Evolutionary conservation across 176 grass and related monocot species (phyloP), one percentile per base, ranked within the genome.

Genomic region (Carex scoparia): DNA sequence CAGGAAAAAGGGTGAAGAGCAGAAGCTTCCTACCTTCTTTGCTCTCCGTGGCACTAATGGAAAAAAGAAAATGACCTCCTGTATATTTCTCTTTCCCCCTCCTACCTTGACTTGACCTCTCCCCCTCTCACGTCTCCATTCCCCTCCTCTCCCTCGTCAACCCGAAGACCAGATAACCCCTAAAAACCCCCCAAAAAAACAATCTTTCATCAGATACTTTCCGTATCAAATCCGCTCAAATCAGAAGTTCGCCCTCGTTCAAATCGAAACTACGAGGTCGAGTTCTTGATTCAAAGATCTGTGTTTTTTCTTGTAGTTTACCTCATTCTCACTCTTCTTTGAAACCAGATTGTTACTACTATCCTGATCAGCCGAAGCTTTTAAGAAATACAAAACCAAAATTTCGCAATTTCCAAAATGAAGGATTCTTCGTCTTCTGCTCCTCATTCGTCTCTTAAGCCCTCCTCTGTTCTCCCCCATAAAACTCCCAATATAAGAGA

Each of bases 401-500:
- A 16, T 68, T 7, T 37, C 28, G 27, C 62, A 65, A 65, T 75
- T 75, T 51, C 10, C 3, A 37, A 58, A 79, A 79, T 79, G 76
- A 79, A 79, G 79, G 59, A 63, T 64, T 81, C 79, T 48, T 81
- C 79, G 35, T 67, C 81, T 48, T 84, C 89, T 56, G 56, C 67
- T 23, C 49, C 80, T 65, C 28, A 60, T 74, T 63, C 88, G 46
- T 73, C 80, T 7, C 81, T 84, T 8, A 91, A 89, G 35, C 92
- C 94, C 40, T 88, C 79, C 19, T 92, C 92, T 53, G 94, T 97
- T 79, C 90, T 97, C 69, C 94, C 94, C 65, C 89, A 97, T 87
- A 94, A 94, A 86, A 97, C 94, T 77, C 90, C 94, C 18, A 97
- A 97, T 86, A 90, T 97, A 81, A 89, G 92, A 42, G 92, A 97